These are phyloP conservation scores for Euphorbia pulcherrima DNA, from an alignment of 345 rosid genomes.

Conservation along the genomic window DNA sequence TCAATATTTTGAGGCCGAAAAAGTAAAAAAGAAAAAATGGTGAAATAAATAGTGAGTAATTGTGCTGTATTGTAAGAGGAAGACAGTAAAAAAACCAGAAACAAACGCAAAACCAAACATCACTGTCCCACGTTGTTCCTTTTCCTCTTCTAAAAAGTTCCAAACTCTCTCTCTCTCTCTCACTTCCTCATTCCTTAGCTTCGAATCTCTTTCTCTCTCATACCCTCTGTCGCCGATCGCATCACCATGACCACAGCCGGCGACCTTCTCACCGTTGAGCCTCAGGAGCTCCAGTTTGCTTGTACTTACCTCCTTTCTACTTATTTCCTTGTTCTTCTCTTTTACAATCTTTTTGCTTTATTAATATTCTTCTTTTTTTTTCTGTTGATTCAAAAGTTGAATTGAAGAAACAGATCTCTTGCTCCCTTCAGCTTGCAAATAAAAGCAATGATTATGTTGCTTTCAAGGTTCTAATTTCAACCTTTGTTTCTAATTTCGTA, in stretches of 20 bases:
- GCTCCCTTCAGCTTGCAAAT: conserved; percentile 60
- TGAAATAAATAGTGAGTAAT: too few relatives aligned
- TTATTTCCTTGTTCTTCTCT: not conserved
- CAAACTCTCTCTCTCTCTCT: conserved; percentile 12
- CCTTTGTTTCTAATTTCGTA: not conserved
- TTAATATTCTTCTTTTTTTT: conserved; percentile 6
- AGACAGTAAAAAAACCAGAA: not conserved
- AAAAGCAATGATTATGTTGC: conserved; percentile 65
- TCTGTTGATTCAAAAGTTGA: conserved; percentile 40
- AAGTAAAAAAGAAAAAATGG: too few relatives aligned
- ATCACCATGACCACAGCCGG: conserved; percentile 44
- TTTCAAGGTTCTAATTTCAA: conserved; percentile 53
- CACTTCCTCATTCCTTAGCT: not conserved
- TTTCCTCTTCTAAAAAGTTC: too few relatives aligned
- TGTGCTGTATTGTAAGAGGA: too few relatives aligned
- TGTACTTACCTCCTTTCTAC: conserved; percentile 32
- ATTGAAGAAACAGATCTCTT: conserved; percentile 76
- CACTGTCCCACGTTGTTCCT: conserved; percentile 17
- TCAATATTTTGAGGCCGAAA: too few relatives aligned
- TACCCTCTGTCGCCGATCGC: conserved; percentile 23
- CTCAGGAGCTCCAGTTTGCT: conserved; percentile 74
- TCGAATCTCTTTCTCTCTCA: conserved; percentile 8
- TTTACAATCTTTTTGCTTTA: conserved; percentile 16
- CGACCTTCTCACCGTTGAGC: conserved; percentile 66
- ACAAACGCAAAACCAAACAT: conserved; percentile 5